These are phyloP conservation scores for Aspergillus alliaceus DNA, from an alignment of 2,329 filamentous ascomycete genomes.

Conservation along the genomic window DNA sequence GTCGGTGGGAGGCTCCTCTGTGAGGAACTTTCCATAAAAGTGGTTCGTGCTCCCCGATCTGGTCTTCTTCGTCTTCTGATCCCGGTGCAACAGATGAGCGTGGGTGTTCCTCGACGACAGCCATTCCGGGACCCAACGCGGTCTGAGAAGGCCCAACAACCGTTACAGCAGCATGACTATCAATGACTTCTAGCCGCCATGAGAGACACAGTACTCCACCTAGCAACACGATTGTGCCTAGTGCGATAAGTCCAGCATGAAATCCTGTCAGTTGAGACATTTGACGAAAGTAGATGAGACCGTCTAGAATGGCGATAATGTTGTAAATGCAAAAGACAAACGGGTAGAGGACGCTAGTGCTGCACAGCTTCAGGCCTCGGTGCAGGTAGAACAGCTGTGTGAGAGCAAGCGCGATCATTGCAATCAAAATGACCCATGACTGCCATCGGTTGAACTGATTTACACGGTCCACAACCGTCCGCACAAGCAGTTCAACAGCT, in stretches of 20 bases:
- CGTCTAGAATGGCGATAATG: conserved; percentile 96
- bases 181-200: conserved; percentile 80
- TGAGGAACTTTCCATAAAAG: conserved; percentile 33
- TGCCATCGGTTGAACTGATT: conserved; percentile 97
- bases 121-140: conserved; percentile 77
- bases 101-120: conserved; percentile 64
- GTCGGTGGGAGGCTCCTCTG: conserved; percentile 29
- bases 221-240: conserved; percentile 84
- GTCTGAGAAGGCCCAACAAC: conserved; percentile 59
- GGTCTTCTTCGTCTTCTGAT: conserved; percentile 41
- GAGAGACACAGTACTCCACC: conserved; percentile 87
- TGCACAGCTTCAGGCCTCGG: conserved; percentile 87
- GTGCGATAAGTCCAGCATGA: conserved; percentile 69
- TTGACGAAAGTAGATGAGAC: conserved; percentile 94
- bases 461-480: conserved; percentile 77
- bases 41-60: conserved; percentile 40
- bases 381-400: conserved; percentile 95
- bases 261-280: conserved; percentile 73
- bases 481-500: conserved; percentile 88
- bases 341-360: conserved; percentile 92
- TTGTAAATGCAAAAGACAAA: conserved; percentile 99
- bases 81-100: conserved; percentile 25
- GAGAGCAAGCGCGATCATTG: conserved; percentile 77
- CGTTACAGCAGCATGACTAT: conserved; percentile 35
- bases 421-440: conserved; percentile 86